These are phyloP conservation scores for Debaryomyces nepalensis DNA, from an alignment of 1,139 yeast species.

Conservation along the genomic window DNA sequence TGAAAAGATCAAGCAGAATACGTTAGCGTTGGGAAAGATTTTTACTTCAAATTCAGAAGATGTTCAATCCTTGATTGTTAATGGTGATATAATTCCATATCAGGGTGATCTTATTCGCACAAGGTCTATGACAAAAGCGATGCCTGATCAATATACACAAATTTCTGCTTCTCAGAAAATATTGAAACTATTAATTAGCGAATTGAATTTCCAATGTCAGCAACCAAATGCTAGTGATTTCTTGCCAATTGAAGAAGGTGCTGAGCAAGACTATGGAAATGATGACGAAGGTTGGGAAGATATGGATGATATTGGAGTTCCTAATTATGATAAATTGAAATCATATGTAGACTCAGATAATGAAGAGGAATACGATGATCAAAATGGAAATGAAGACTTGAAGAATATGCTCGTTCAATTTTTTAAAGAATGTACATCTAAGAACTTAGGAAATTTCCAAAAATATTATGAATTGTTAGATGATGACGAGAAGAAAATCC, in stretches of 20 bases:
- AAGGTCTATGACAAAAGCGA: slow-evolving; percentile 77
- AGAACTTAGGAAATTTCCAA: slow-evolving; percentile 59
- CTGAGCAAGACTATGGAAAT: slow-evolving; percentile 48
- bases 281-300: slow-evolving; percentile 84
- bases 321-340: slow-evolving; percentile 61
- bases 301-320: slow-evolving; percentile 65
- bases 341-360: slow-evolving; percentile 56
- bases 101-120: slow-evolving; percentile 71
- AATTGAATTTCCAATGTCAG: slow-evolving; percentile 64
- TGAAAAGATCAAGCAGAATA: slow-evolving; percentile 70
- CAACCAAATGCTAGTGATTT: slow-evolving; percentile 48
- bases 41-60: slow-evolving; percentile 62
- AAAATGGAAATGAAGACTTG: slow-evolving; percentile 45
- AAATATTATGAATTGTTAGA: slow-evolving; percentile 54
- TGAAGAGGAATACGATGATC: slow-evolving; percentile 36
- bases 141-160: slow-evolving; percentile 66
- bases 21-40: slow-evolving; percentile 66
- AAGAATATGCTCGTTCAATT: slow-evolving; percentile 57
- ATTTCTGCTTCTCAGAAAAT: slow-evolving; percentile 76
- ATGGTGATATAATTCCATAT: slow-evolving; percentile 77
- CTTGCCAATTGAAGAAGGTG: slow-evolving; percentile 34
- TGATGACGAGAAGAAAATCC: slow-evolving; percentile 59
- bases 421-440: slow-evolving; percentile 64
- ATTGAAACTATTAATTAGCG: slow-evolving; percentile 68
- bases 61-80: slow-evolving; percentile 57